phyloP scores from a whole-genome alignment of 768 basidiomycete genomes.

The Tylopilus vinaceipallidus region DNA sequence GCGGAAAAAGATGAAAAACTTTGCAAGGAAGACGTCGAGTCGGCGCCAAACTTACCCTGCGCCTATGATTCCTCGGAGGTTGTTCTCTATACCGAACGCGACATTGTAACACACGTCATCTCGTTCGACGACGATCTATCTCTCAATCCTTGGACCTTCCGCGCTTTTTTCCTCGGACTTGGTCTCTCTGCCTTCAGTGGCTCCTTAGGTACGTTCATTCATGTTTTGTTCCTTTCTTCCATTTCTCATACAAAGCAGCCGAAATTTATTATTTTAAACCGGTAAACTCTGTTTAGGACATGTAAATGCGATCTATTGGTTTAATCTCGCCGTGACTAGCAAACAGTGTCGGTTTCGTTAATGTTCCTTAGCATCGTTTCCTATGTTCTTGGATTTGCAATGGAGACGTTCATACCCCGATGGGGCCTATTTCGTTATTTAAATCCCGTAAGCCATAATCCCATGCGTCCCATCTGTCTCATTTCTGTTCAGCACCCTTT shows the following conservation, averaged over 20 bases:
- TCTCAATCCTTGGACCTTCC: background rate
- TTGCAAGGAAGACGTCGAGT: slow-evolving; percentile 31
- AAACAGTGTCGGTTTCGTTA: slow-evolving; percentile 49
- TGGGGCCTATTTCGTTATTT: slow-evolving; percentile 51
- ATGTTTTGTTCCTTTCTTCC: background rate
- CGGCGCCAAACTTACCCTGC: background rate
- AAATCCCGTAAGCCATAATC: slow-evolving; percentile 44
- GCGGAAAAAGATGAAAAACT: too few species aligned
- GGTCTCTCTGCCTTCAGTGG: background rate
- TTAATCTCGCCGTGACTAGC: slow-evolving; percentile 32
- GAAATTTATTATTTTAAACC: slow-evolving; percentile 66
- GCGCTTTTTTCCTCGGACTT: background rate
- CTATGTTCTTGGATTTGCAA: slow-evolving; percentile 45
- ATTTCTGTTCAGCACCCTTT: slow-evolving; percentile 44
- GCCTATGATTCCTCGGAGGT: too few species aligned
- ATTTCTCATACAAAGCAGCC: slow-evolving; percentile 32
- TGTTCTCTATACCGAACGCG: too few species aligned
- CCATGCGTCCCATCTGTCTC: too few species aligned
- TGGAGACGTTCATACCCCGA: slow-evolving; percentile 47
- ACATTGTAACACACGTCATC: slow-evolving; percentile 44
- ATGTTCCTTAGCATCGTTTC: slow-evolving; percentile 55
- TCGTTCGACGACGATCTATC: slow-evolving; percentile 2
- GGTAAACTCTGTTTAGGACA: slow-evolving; percentile 21
- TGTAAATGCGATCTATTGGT: background rate
- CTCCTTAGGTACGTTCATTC: background rate